phyloP scores from a whole-genome alignment of 768 basidiomycete species.

The Naganishia vishniacii region DNA sequence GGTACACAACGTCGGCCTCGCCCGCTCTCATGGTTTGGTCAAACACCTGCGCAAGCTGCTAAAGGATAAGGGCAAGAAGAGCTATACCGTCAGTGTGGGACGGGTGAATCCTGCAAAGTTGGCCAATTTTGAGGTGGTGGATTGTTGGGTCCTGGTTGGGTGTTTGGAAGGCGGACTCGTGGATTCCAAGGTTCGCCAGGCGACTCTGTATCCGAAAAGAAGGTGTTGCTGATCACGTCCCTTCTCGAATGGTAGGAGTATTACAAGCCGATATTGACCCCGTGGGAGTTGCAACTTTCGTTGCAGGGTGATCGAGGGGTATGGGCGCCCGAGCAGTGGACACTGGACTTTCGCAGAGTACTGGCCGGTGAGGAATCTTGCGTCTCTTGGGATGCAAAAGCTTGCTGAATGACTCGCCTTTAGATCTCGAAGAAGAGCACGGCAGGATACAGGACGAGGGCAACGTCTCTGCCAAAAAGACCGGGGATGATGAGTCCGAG shows the following conservation, averaged over 20 bases:
- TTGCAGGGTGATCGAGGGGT: conserved; percentile 68
- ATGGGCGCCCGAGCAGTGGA: conserved; percentile 54
- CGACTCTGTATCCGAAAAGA: conserved; percentile 56
- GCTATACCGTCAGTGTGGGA: conserved; percentile 90
- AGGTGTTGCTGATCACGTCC: conserved; percentile 52
- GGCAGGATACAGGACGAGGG: conserved; percentile 5
- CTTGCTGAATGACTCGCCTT: background rate
- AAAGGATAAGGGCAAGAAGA: conserved; percentile 68
- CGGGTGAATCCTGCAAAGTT: conserved; percentile 91
- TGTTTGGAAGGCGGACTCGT: conserved; percentile 84
- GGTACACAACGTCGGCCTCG: conserved; percentile 87
- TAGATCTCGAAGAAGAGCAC: conserved; percentile 19
- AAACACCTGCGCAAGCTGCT: conserved; percentile 70
- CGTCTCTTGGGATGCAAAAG: background rate
- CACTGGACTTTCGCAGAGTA: conserved; percentile 65
- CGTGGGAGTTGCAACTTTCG: conserved; percentile 80
- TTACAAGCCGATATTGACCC: conserved; percentile 82
- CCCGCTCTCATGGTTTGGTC: conserved; percentile 80
- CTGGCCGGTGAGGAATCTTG: conserved; percentile 34
- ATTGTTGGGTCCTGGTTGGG: conserved; percentile 89
- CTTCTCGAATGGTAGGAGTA: conserved; percentile 61
- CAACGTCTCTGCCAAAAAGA: conserved; percentile 36
- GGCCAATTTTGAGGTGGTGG: conserved; percentile 91
- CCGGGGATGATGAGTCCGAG: conserved; percentile 59
- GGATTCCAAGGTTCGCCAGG: conserved; percentile 39